Evolutionary conservation across 2,329 filamentous ascomycete species (phyloP), one percentile per base, ranked within the genome.

Genomic region (Aspergillus candidus): DNA sequence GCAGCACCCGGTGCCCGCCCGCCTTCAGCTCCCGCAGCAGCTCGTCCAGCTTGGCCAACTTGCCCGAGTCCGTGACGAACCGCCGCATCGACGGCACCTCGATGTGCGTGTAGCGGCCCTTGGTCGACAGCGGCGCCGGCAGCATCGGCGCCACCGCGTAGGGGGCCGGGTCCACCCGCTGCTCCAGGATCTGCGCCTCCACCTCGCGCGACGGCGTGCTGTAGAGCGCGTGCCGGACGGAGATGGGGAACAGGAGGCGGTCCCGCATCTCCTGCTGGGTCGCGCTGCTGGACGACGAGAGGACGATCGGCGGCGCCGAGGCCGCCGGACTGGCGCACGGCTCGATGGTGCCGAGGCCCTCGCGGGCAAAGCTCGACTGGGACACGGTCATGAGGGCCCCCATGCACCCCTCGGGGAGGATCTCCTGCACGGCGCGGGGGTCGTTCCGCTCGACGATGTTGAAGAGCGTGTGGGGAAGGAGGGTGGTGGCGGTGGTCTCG

Each of bases 21-120:
- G 88, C 85, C 76, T 97, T 98, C 59, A 98, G 82, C 65, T 89
- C 79, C 63, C 86, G 86, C 11, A 98, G 77, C 13, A 98, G 75
- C 53, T 87, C 77, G 63, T 98, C 93, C 40, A 98, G 75, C 62
- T 89, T 88, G 37, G 89, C 90, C 48, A 98, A 79, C 72, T 98
- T 98, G 61, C 93, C 93, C 41, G 89, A 95, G 68, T 97, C 93
- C 2, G 91, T 97, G 47, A 98, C 93, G 61, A 98, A 98, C 55
- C 90, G 88, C 39, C 83, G 85, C 93, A 98, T 98, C 10, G 90
- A 96, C 0, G 93, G 93, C 30, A 96, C 90, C 40, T 84, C 79
- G 51, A 98, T 94, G 63, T 91, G 86, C 40, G 86, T 96, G 69
- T 90, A 97, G 17, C 86, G 81, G 53, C 83, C 80, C 73, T 88